phyloP scores from a whole-genome alignment of 176 grass and related monocot genomes.

The Urochloa ruziziensis region DNA sequence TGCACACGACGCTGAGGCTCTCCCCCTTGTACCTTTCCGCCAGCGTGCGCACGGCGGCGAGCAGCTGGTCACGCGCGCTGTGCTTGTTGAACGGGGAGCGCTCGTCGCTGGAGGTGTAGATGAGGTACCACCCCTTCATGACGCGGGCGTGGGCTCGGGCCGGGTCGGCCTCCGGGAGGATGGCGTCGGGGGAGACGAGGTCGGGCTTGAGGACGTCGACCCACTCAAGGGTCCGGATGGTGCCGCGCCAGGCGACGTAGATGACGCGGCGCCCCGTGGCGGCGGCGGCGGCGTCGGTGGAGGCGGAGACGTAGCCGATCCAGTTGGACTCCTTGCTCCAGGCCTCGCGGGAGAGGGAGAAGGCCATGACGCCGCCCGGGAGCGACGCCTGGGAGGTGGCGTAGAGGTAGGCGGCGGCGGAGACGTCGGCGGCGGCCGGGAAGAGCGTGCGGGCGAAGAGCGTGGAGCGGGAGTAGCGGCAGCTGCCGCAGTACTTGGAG shows the following conservation, averaged over 20 bases:
- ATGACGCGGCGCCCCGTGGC: conserved; percentile 70
- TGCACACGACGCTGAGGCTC: conserved; percentile 74
- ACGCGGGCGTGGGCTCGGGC: conserved; percentile 33
- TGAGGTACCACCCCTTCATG: conserved; percentile 84
- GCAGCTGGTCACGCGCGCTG: conserved; percentile 72
- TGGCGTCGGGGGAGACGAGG: conserved; percentile 47
- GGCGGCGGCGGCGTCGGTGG: conserved; percentile 48
- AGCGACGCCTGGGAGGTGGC: conserved; percentile 48
- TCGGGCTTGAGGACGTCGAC: conserved; percentile 61
- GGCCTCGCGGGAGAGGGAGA: conserved; percentile 61
- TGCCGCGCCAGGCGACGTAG: conserved; percentile 74
- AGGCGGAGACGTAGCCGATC: conserved; percentile 80
- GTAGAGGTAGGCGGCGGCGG: conserved; percentile 64
- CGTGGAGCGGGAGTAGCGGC: conserved; percentile 63
- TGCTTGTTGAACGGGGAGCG: conserved; percentile 57
- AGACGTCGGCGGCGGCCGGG: conserved; percentile 50
- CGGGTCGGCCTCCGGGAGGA: conserved; percentile 47
- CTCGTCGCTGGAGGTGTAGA: conserved; percentile 70
- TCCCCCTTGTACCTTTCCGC: conserved; percentile 50
- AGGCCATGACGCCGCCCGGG: conserved; percentile 50
- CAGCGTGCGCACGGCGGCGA: conserved; percentile 56
- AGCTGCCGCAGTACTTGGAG: conserved; percentile 74
- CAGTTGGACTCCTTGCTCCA: conserved; percentile 98
- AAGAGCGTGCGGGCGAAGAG: conserved; percentile 56
- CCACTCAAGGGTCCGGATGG: conserved; percentile 85